Base-by-base conservation (phyloP, 2,329 filamentous ascomycete genomes). In the Leptoxyphium fumago region DNA sequence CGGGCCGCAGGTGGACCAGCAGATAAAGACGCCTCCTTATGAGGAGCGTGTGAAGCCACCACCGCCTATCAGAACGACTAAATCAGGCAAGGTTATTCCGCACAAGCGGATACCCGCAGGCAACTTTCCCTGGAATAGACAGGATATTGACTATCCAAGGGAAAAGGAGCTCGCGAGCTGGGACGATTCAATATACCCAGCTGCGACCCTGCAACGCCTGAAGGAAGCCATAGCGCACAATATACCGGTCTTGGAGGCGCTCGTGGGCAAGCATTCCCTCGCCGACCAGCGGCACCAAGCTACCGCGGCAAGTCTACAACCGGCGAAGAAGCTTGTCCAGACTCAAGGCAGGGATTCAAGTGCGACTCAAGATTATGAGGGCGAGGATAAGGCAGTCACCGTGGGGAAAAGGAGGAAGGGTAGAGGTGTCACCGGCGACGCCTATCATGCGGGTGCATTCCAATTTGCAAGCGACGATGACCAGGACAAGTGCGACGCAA, bases 61-160 rank as follows among this genome's bases (percentile, higher is more conserved):
- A n/a, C 43, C 17, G 2, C 17, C 38, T 3, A 8, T 17, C 34
- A 40, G 18, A 21, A 13, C 5, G 14, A 45, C 48, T 18, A 45
- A 47, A 40, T 46, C 45, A 26, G 38, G 38, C 11, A 49, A 42
- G 50, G 50, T 26, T 48, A 53, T 38, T 47, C 13, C 13, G 11
- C 38, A 11, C 18, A 40, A 40, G 18, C 17, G 5, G 13, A 18
- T 18, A 2, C 4, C 5, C 11, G 47, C 11, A 47, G 51, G 18
- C 3, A 52, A 55, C 29, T 59, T 58, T 43, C 59, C 60, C 1
- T 62, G 60, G 60, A 54, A 58, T 7, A 50, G 58, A 21, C 32
- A 50, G 30, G 14, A 46, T 15, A 41, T 60, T 10, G 49, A 61
- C 45, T 61, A 58, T 44, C 39, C 40, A 15, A 45, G 47, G 29